These are phyloP conservation scores for Paragyromitra xinjiangensis DNA, from an alignment of 495 filamentous ascomycete genomes.

Conservation along the genomic window DNA sequence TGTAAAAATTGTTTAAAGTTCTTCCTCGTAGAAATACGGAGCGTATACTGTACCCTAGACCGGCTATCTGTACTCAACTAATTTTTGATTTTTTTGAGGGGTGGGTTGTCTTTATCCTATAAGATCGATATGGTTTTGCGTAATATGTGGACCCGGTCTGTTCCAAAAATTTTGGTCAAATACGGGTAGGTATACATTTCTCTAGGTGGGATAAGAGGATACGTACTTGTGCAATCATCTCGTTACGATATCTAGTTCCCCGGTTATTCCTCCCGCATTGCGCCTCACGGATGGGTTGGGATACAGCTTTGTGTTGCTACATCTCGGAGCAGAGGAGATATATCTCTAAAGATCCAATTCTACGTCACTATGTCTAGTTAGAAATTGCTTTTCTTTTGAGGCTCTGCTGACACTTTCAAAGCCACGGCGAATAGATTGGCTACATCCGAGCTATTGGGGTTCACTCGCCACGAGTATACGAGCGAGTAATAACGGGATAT, in stretches of 20 bases:
- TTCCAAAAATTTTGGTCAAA: neutral
- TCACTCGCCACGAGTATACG: neutral
- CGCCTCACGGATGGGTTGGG: neutral
- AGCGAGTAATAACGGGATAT: neutral
- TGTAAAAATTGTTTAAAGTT: neutral
- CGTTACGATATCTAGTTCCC: constrained; percentile 17
- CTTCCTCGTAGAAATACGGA: too few species aligned
- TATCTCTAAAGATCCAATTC: neutral
- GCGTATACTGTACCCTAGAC: too few species aligned
- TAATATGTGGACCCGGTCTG: neutral
- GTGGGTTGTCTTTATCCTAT: too few species aligned
- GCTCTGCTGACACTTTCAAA: neutral
- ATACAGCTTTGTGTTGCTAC: neutral
- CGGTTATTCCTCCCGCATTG: neutral
- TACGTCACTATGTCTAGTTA: neutral
- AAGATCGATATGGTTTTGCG: neutral
- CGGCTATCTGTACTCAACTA: too few species aligned
- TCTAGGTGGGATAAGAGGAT: neutral
- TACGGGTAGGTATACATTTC: neutral
- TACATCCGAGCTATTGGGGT: neutral
- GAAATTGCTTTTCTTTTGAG: constrained; percentile 5
- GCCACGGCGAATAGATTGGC: neutral
- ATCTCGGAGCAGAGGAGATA: neutral
- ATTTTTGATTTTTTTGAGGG: too few species aligned
- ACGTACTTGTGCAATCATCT: constrained; percentile 22